Evolutionary conservation across 139 green algal species (phyloP).

Genomic region (Picochlorum sp.): DNA sequence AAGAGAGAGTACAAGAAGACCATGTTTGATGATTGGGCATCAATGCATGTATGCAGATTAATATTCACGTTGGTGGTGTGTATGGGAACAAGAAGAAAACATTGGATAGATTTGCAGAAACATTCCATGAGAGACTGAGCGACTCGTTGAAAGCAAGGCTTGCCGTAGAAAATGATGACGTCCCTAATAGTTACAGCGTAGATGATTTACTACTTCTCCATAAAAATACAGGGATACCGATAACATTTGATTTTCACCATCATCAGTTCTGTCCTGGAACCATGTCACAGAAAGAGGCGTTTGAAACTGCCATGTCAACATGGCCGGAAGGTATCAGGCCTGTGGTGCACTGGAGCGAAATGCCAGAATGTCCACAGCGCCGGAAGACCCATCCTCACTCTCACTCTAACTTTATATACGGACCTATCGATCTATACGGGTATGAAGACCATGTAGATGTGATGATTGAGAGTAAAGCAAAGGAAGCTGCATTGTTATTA

Average conservation of each 20-base stretch:
- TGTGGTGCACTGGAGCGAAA: slow-evolving; percentile 16
- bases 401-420: slow-evolving; percentile 24
- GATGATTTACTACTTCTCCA: slow-evolving; percentile 37
- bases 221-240: slow-evolving; percentile 25
- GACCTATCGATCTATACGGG: slow-evolving; percentile 48
- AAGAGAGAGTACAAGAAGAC: too few species aligned
- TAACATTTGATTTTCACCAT: slow-evolving; percentile 67
- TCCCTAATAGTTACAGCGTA: slow-evolving; percentile 33
- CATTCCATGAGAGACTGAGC: slow-evolving; percentile 27
- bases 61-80: slow-evolving; percentile 56
- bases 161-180: slow-evolving; percentile 61
- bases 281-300: slow-evolving; percentile 34
- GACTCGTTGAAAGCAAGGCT: slow-evolving; percentile 37
- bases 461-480: slow-evolving; percentile 57
- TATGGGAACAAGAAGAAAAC: slow-evolving; percentile 39
- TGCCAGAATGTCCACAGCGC: slow-evolving; percentile 11
- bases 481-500: slow-evolving; percentile 47
- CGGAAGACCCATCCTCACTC: neutral
- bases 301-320: slow-evolving; percentile 33
- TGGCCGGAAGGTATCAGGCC: slow-evolving; percentile 45
- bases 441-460: slow-evolving; percentile 39
- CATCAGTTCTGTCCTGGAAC: slow-evolving; percentile 36
- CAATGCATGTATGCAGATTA: slow-evolving; percentile 27
- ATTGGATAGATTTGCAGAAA: slow-evolving; percentile 44
- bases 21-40: too few species aligned